Conservation (phyloP, 164 flowering plant species). For the Sextonia rubra region DNA sequence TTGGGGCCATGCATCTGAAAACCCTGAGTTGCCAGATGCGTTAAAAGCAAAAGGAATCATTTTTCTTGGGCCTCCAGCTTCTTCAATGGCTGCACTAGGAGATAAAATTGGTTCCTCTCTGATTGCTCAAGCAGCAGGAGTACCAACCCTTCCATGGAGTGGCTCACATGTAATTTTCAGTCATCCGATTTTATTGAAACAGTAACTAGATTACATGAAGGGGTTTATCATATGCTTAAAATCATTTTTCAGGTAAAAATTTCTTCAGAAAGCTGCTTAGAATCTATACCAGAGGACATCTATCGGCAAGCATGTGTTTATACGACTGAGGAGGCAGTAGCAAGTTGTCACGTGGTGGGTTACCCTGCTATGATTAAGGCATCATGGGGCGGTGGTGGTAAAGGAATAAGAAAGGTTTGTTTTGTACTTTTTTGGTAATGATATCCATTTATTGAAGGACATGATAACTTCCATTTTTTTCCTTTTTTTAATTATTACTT, state of each 20-base stretch:
- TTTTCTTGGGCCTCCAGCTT: constrained; percentile 94
- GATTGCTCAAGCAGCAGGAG: constrained; percentile 98
- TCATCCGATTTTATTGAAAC: neutral
- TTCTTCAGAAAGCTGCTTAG: constrained; percentile 68
- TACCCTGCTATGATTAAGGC: constrained; percentile 99
- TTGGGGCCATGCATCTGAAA: constrained; percentile 99
- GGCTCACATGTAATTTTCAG: constrained; percentile 77
- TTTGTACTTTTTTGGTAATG: neutral
- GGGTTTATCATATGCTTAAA: neutral
- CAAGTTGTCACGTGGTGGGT: constrained; percentile 97
- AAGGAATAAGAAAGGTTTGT: constrained; percentile 98
- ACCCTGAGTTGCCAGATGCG: constrained; percentile 97
- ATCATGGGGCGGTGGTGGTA: constrained; percentile 99
- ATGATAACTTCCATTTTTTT: neutral
- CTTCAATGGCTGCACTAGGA: constrained; percentile 94
- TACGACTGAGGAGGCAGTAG: constrained; percentile 94
- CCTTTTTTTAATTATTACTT: too few relatives aligned
- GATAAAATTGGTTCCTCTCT: constrained; percentile 99
- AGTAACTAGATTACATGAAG: neutral
- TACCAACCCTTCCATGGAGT: constrained; percentile 99
- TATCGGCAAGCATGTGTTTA: constrained; percentile 90
- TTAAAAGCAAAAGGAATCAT: constrained; percentile 70
- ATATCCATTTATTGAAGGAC: neutral
- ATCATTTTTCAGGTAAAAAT: constrained; percentile 69
- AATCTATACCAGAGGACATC: constrained; percentile 73